Conservation (phyloP, 1,284 basidiomycete genomes). For the Wallemia mellicola region DNA sequence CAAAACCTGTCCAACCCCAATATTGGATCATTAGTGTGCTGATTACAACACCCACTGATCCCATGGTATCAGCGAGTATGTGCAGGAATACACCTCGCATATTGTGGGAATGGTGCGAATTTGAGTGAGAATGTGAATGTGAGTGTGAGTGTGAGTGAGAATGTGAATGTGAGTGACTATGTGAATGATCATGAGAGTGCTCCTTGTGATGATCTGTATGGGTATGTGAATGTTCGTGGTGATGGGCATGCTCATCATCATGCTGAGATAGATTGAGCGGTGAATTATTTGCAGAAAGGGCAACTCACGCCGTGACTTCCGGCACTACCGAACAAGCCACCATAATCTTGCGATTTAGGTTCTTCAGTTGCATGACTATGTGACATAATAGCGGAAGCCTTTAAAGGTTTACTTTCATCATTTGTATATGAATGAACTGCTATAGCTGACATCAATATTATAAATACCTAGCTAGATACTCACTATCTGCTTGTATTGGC, state of each 20-base stretch:
- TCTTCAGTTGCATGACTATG: too few species aligned
- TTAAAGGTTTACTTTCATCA: neutral
- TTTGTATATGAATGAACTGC: too few species aligned
- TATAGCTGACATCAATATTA: neutral
- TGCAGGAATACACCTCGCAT: constrained; percentile 94
- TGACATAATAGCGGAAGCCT: too few species aligned
- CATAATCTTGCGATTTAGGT: too few species aligned
- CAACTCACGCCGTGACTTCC: too few species aligned
- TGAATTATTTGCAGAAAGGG: too few species aligned
- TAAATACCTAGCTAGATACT: neutral
- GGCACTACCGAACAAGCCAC: too few species aligned
- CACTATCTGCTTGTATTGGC: neutral
- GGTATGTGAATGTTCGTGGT: constrained; percentile 11
- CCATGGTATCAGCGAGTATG: constrained; percentile 23
- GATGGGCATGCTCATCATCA: constrained; percentile 8
- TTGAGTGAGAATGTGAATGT: neutral
- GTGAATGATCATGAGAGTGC: constrained; percentile 9
- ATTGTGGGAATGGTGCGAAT: constrained; percentile 24
- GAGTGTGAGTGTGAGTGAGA: constrained; percentile 8
- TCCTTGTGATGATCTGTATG: constrained; percentile 9
- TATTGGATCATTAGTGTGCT: constrained; percentile 83
- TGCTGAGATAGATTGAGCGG: constrained; percentile 9
- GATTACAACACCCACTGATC: constrained; percentile 92
- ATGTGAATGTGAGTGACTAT: constrained; percentile 6
- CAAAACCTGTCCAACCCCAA: constrained; percentile 99